Percentiles rank a stretch among this genome's conserved stretches.
Evolutionary conservation across 306 rosid genomes (phyloP).

Genomic region (Dalbergia cochinchinensis): DNA sequence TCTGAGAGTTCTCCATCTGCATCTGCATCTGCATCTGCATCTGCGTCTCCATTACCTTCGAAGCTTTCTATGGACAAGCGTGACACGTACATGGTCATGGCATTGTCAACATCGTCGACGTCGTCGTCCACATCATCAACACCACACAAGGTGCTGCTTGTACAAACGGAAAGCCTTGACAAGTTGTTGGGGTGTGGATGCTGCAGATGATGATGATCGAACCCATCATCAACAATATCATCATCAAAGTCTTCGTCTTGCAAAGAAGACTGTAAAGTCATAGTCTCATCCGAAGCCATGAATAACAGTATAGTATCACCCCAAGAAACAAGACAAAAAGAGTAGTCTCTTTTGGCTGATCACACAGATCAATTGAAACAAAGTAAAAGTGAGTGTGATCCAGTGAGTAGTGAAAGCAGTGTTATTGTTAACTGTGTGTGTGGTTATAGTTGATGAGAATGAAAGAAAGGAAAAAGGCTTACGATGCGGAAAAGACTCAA

Average conservation of each 20-base stretch:
- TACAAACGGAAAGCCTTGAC: slow-evolving; percentile 77
- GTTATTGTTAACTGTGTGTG: neutral
- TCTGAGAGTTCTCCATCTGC: slow-evolving; percentile 62
- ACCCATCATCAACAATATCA: slow-evolving; percentile 30
- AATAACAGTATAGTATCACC: neutral
- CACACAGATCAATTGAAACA: neutral
- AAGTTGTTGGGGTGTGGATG: slow-evolving; percentile 52
- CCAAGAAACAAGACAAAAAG: neutral
- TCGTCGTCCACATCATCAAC: slow-evolving; percentile 4
- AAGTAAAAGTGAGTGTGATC: too few species aligned
- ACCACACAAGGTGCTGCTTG: slow-evolving; percentile 51
- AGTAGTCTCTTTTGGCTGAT: neutral
- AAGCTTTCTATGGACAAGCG: slow-evolving; percentile 64
- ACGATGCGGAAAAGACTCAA: neutral
- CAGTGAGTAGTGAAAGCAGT: neutral
- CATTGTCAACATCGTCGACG: slow-evolving; percentile 42
- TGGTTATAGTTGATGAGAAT: neutral
- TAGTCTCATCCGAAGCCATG: slow-evolving; percentile 69
- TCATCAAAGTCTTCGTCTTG: slow-evolving; percentile 60
- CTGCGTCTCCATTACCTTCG: slow-evolving; percentile 41
- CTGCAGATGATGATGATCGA: slow-evolving; percentile 38
- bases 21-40: slow-evolving; percentile 53
- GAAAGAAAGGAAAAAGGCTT: neutral
- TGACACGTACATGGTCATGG: slow-evolving; percentile 54
- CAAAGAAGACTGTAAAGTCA: slow-evolving; percentile 52